These are phyloP conservation scores for Lithospermum erythrorhizon DNA, from an alignment of 257 asterid genomes.

Conservation along the genomic window DNA sequence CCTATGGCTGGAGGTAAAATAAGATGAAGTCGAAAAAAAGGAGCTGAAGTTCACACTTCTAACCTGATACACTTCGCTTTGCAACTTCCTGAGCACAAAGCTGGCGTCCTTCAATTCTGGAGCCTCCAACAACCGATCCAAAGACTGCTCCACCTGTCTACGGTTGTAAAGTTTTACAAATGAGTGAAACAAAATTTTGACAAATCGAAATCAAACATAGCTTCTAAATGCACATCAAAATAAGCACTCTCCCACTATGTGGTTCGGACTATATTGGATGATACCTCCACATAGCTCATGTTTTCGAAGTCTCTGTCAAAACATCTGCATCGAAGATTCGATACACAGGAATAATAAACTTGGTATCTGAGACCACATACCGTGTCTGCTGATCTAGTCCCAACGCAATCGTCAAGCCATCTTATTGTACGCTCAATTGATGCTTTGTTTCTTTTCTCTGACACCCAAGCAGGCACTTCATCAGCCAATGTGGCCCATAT, in stretches of 20 bases:
- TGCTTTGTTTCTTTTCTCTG: slow-evolving; percentile 61
- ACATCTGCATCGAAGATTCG: not conserved
- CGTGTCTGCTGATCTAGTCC: slow-evolving; percentile 18
- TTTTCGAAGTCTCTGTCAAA: too few relatives aligned
- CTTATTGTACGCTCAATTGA: slow-evolving; percentile 78
- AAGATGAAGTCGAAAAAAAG: not conserved
- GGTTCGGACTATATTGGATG: not conserved
- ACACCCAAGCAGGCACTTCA: slow-evolving; percentile 94
- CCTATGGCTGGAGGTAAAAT: not conserved
- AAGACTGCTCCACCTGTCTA: slow-evolving; percentile 72
- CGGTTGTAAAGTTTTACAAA: not conserved
- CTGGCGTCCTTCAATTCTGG: slow-evolving; percentile 51
- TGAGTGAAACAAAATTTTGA: not conserved
- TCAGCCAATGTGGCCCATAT: slow-evolving; percentile 78
- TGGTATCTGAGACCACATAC: slow-evolving; percentile 13
- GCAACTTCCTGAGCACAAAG: slow-evolving; percentile 77
- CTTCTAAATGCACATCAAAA: not conserved
- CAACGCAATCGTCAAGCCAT: slow-evolving; percentile 87
- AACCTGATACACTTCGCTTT: slow-evolving; percentile 78
- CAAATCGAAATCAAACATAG: not conserved
- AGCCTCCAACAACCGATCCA: slow-evolving; percentile 94
- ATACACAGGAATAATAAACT: not conserved
- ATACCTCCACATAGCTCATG: not conserved
- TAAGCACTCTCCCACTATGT: not conserved
- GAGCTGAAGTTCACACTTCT: not conserved